A percentile compares a stretch with the other conserved stretches of the same genome.
phyloP scores from a whole-genome alignment of 148 eudicot species.

The Oxyria digyna region DNA sequence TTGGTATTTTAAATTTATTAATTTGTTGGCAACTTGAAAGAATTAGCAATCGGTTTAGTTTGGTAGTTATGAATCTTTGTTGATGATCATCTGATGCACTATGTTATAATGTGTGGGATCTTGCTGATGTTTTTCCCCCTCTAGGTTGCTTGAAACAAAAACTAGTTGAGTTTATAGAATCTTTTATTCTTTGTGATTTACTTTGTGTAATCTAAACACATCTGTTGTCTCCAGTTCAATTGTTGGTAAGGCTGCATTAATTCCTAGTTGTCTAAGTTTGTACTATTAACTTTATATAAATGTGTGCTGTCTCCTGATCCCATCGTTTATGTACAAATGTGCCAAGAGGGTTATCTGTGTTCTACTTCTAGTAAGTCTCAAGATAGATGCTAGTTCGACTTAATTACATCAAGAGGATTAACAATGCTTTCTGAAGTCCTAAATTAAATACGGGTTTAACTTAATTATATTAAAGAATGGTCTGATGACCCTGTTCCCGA shows the following conservation, averaged over 20 bases:
- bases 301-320: not conserved
- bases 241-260: not conserved
- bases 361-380: too few relatives aligned
- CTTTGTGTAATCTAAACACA: not conserved
- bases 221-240: not conserved
- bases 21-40: not conserved
- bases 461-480: not conserved
- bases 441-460: not conserved
- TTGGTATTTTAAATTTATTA: not conserved
- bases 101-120: not conserved
- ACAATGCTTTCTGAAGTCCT: too few relatives aligned
- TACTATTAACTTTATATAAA: not conserved
- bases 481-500: not conserved
- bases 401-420: too few relatives aligned
- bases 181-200: not conserved
- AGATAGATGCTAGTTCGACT: too few relatives aligned
- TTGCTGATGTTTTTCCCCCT: too few relatives aligned
- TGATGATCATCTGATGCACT: not conserved
- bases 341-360: not conserved
- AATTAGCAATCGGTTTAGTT: not conserved
- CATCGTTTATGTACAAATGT: not conserved
- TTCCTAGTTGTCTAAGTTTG: not conserved
- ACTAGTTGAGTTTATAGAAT: not conserved
- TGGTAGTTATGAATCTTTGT: not conserved
- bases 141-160: too few relatives aligned